Evolutionary conservation across 2,329 filamentous ascomycete genomes (phyloP).

Genomic region (Aureobasidium sp.): DNA sequence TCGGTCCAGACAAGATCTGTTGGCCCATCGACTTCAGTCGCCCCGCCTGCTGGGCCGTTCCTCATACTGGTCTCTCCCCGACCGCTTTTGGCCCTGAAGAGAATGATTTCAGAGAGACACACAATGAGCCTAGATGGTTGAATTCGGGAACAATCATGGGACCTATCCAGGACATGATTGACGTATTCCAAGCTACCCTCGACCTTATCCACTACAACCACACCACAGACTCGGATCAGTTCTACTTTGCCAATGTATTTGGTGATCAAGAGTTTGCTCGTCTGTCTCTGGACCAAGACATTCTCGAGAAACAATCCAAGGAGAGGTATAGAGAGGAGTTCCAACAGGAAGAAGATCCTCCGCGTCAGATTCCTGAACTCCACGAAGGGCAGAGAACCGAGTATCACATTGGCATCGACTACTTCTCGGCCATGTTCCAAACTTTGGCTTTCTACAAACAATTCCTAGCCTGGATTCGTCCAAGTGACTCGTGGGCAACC

Average conservation of each 20-base stretch:
- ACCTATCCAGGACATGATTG: slow-evolving; percentile 20
- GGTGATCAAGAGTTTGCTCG: slow-evolving; percentile 45
- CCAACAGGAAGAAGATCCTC: slow-evolving; percentile 24
- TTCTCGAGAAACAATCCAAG: slow-evolving; percentile 22
- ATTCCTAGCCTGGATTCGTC: slow-evolving; percentile 26
- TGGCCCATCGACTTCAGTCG: slow-evolving; percentile 23
- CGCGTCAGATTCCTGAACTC: slow-evolving; percentile 23
- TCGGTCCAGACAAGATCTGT: slow-evolving; percentile 26
- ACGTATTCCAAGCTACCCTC: slow-evolving; percentile 36
- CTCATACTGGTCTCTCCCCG: slow-evolving; percentile 19
- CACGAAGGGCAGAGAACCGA: slow-evolving; percentile 34
- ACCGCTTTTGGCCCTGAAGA: slow-evolving; percentile 35
- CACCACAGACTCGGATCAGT: slow-evolving; percentile 31
- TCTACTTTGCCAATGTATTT: slow-evolving; percentile 43
- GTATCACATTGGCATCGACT: slow-evolving; percentile 40
- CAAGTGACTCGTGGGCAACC: slow-evolving; percentile 23
- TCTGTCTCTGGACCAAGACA: slow-evolving; percentile 29
- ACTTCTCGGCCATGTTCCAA: slow-evolving; percentile 38
- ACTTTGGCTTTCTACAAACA: slow-evolving; percentile 26
- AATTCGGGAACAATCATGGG: slow-evolving; percentile 42
- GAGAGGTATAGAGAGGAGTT: slow-evolving; percentile 16
- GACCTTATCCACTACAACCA: slow-evolving; percentile 27
- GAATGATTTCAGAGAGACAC: slow-evolving; percentile 17
- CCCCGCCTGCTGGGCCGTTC: slow-evolving; percentile 25
- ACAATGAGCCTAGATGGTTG: slow-evolving; percentile 40